These are phyloP conservation scores for Tetraselmis chui DNA, from an alignment of 139 green algal genomes.

Conservation along the genomic window DNA sequence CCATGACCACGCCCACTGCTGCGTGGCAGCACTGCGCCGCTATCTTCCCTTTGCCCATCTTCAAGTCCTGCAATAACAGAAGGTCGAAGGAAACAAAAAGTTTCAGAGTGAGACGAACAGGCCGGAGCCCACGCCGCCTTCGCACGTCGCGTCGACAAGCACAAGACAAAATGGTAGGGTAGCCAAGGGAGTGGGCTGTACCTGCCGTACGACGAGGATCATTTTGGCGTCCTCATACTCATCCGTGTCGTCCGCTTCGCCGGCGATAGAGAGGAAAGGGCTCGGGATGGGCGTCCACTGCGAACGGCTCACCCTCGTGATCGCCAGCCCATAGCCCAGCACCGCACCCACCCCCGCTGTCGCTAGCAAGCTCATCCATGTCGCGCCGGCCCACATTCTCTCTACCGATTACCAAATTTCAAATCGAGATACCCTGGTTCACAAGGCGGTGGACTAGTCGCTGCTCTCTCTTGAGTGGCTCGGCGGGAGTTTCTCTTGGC, in stretches of 20 bases:
- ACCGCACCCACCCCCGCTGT: not conserved
- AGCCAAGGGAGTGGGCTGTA: too few species aligned
- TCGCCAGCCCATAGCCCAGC: not conserved
- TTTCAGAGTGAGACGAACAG: too few species aligned
- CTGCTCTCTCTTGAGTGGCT: too few species aligned
- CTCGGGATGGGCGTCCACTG: not conserved
- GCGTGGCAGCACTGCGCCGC: conserved; percentile 78
- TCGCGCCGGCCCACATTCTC: too few species aligned
- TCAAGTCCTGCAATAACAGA: conserved; percentile 2
- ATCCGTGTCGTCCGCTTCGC: not conserved
- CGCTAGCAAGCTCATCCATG: not conserved
- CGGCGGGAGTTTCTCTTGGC: too few species aligned
- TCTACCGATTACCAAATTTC: too few species aligned
- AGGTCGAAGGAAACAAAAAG: too few species aligned
- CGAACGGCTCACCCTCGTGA: not conserved
- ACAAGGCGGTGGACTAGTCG: too few species aligned
- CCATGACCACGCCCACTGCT: conserved; percentile 58
- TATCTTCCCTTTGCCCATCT: conserved; percentile 20
- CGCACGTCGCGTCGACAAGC: too few species aligned
- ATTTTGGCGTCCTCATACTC: conserved; percentile 7
- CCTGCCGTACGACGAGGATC: not conserved
- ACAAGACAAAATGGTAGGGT: too few species aligned
- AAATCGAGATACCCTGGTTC: too few species aligned
- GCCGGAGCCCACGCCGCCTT: too few species aligned
- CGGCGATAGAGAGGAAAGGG: not conserved